Evolutionary conservation across 208 protist genomes (phyloP).

Genomic region (Wallacemonas rigidus): DNA sequence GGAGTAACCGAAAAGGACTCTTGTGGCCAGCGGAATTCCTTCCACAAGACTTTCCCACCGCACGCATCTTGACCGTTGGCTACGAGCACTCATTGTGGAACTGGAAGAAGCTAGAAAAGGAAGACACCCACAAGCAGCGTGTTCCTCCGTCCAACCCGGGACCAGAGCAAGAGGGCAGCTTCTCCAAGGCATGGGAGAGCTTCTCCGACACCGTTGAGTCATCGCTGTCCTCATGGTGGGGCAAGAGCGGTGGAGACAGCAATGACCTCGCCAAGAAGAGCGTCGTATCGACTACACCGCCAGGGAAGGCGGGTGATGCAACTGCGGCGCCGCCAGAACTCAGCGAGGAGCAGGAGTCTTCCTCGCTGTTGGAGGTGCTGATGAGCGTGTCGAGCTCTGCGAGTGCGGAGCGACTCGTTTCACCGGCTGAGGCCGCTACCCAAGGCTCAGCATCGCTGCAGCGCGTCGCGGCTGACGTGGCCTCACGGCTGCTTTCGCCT

Average conservation of each 20-base stretch:
- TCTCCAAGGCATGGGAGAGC: slow-evolving; percentile 15
- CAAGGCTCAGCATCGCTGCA: slow-evolving; percentile 33
- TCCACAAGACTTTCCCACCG: slow-evolving; percentile 70
- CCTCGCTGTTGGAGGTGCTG: slow-evolving; percentile 11
- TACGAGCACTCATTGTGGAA: slow-evolving; percentile 70
- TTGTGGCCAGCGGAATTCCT: slow-evolving; percentile 68
- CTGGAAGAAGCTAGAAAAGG: slow-evolving; percentile 25
- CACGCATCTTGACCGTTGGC: slow-evolving; percentile 52
- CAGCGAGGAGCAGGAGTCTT: not conserved
- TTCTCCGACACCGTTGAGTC: slow-evolving; percentile 16
- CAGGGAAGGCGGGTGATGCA: not conserved
- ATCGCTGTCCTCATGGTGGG: slow-evolving; percentile 14
- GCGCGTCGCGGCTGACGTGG: slow-evolving; percentile 47
- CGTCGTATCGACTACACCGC: not conserved
- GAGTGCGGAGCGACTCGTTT: slow-evolving; percentile 5
- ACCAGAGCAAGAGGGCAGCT: slow-evolving; percentile 5
- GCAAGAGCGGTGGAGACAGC: not conserved
- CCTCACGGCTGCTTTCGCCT: slow-evolving; percentile 38
- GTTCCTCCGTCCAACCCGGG: not conserved
- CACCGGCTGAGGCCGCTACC: not conserved
- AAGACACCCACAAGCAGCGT: slow-evolving; percentile 15
- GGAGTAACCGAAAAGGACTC: slow-evolving; percentile 51
- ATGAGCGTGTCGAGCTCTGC: slow-evolving; percentile 13
- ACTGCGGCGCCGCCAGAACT: not conserved
- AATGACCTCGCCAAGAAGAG: not conserved